Evolutionary conservation across 805 yeast species (phyloP).

Genomic region (Wickerhamiella spandovensis): DNA sequence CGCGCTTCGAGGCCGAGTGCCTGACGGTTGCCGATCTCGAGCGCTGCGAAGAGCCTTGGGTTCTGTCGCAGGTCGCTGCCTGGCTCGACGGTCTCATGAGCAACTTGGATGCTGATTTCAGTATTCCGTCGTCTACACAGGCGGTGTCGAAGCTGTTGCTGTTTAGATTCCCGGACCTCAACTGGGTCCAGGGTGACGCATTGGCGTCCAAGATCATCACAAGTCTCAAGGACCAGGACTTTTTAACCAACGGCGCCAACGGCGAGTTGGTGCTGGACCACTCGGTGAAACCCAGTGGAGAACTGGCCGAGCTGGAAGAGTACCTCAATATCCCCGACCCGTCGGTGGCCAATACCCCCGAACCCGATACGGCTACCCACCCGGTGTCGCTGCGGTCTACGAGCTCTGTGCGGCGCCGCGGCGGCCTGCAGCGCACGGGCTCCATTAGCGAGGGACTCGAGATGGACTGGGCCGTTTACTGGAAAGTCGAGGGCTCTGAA

Average conservation of each 20-base stretch:
- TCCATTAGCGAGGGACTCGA: conserved; percentile 6
- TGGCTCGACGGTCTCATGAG: conserved; percentile 14
- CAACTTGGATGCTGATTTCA: conserved; percentile 12
- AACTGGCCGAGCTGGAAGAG: conserved; percentile 18
- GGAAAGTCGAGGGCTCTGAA: conserved; percentile 14
- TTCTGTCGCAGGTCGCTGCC: conserved; percentile 10
- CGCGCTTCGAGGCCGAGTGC: conserved; percentile 15
- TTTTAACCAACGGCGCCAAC: conserved; percentile 11
- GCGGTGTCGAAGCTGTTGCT: conserved; percentile 15
- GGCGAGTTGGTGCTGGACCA: conserved; percentile 6
- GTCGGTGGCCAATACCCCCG: not conserved
- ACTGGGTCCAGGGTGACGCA: conserved; percentile 21
- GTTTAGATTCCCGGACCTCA: conserved; percentile 19
- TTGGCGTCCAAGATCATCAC: conserved; percentile 19
- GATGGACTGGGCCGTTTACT: conserved; percentile 19
- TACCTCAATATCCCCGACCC: not conserved
- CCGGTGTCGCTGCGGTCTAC: not conserved
- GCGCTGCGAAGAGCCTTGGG: conserved; percentile 10
- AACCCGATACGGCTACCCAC: too few relatives aligned
- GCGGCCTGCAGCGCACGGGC: not conserved
- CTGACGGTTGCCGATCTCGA: conserved; percentile 16
- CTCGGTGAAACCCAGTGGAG: conserved; percentile 18
- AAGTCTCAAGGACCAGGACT: conserved; percentile 16
- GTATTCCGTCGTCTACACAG: conserved; percentile 2
- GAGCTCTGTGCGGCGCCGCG: not conserved